Evolutionary conservation across 768 basidiomycete genomes (phyloP), one percentile per base, ranked within the genome.

Genomic region (Butyriboletus loyo): DNA sequence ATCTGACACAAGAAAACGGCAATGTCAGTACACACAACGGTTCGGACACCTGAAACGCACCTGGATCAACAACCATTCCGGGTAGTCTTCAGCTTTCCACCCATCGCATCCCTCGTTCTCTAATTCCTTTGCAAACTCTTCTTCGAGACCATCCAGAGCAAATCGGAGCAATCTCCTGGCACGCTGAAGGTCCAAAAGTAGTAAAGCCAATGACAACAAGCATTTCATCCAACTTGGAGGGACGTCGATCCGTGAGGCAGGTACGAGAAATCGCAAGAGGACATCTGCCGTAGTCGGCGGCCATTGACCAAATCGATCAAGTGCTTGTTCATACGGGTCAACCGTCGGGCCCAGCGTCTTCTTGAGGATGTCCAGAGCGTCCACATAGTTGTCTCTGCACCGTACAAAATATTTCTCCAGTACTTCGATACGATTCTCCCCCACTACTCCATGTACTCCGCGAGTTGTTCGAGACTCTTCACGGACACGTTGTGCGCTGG

Each of bases 31-130:
- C 15, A 31, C 0, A 10, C 25, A 3, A 17, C 2, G 0, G 9
- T n/a, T 27, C 8, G 2, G 17, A 21, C 9, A 24, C 4, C 0
- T n/a, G 3, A 38, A 24, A 39, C 39, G 21, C 21, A 74, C 72
- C 63, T 78, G 77, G 15, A 78, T 70, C 30, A 77, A 54, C 0
- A 76, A 58, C 77, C 76, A 78, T 49, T 75, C 74, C 2, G 69
- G 62, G 55, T 69, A 50, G 4, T 42, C 42, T 17, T 50, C 49
- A 4, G 53, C 27, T 21, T 55, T 34, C 54, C 57, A 58, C 14
- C 49, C 58, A 13, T 60, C 47, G 15, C 46, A 57, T 14, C 55
- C 58, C 10, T 49, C 43, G 19, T 58, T 64, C 32, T 57, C 52
- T 6, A 66, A 32, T 40, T 66, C 65, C 39, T 52, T 61, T 24